phyloP scores from a whole-genome alignment of 345 rosid genomes.

The Rhizophora apiculata region DNA sequence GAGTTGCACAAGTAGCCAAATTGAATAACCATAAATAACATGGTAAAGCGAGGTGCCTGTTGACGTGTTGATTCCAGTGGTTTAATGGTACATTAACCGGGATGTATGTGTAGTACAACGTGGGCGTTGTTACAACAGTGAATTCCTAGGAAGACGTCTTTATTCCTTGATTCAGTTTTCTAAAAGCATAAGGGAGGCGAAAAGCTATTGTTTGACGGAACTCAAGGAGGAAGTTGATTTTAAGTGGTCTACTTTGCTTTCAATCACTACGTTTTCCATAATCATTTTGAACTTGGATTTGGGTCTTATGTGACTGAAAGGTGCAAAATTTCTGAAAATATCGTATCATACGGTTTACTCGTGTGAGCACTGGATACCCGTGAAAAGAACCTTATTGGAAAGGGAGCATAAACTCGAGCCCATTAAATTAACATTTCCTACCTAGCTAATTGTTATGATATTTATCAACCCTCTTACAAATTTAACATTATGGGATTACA shows the following conservation, averaged over 20 bases:
- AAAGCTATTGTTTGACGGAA: background rate
- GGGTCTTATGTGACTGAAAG: background rate
- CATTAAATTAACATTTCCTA: background rate
- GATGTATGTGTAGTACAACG: background rate
- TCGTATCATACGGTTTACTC: too few relatives aligned
- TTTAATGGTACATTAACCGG: background rate
- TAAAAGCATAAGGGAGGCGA: background rate
- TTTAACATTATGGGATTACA: conserved; percentile 27
- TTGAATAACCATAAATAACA: too few relatives aligned
- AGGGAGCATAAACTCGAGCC: too few relatives aligned
- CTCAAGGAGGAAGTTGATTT: background rate
- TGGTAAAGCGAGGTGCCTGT: too few relatives aligned
- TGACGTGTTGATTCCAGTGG: too few relatives aligned
- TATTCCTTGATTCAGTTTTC: background rate
- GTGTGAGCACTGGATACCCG: too few relatives aligned
- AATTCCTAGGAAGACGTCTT: background rate
- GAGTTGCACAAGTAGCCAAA: too few relatives aligned
- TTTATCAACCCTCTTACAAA: conserved; percentile 14
- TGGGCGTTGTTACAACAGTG: background rate
- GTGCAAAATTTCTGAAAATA: background rate
- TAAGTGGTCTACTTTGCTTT: background rate
- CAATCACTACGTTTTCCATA: background rate
- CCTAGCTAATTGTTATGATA: conserved; percentile 10
- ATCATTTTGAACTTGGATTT: background rate
- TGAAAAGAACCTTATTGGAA: too few relatives aligned